phyloP scores from a whole-genome alignment of 2,329 filamentous ascomycete species.

The Talaromyces sp. region DNA sequence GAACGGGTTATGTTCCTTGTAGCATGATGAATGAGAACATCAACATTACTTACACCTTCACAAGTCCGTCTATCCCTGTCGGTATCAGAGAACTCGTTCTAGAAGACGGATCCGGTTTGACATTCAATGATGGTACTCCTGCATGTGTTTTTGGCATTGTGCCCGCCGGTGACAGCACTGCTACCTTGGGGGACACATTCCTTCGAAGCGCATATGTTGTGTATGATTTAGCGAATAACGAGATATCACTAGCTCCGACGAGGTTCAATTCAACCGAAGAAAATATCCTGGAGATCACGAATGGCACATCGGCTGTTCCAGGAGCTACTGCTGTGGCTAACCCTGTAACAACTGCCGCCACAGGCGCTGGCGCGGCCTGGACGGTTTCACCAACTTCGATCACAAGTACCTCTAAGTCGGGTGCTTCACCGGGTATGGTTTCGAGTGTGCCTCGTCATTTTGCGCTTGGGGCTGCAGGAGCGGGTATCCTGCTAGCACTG shows the following conservation, averaged over 20 bases:
- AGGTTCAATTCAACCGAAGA: constrained; percentile 55
- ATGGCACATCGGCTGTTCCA: constrained; percentile 49
- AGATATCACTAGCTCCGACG: constrained; percentile 60
- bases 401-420: constrained; percentile 1
- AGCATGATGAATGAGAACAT: constrained; percentile 46
- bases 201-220: constrained; percentile 62
- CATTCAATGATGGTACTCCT: constrained; percentile 32
- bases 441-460: background rate
- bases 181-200: constrained; percentile 61
- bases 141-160: constrained; percentile 51
- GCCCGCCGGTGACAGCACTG: constrained; percentile 45
- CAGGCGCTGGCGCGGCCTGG: constrained; percentile 3
- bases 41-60: constrained; percentile 58
- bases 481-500: constrained; percentile 7
- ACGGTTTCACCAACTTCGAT: background rate
- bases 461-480: constrained; percentile 6
- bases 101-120: constrained; percentile 38
- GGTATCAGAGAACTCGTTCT: constrained; percentile 56
- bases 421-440: background rate
- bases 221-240: constrained; percentile 59
- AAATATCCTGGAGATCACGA: constrained; percentile 54
- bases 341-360: constrained; percentile 48
- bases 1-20: constrained; percentile 55
- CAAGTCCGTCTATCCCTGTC: constrained; percentile 53
- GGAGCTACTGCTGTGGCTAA: constrained; percentile 51